Base-by-base conservation (phyloP, 2,329 filamentous ascomycete species). In the Bipolaris victoriae region DNA sequence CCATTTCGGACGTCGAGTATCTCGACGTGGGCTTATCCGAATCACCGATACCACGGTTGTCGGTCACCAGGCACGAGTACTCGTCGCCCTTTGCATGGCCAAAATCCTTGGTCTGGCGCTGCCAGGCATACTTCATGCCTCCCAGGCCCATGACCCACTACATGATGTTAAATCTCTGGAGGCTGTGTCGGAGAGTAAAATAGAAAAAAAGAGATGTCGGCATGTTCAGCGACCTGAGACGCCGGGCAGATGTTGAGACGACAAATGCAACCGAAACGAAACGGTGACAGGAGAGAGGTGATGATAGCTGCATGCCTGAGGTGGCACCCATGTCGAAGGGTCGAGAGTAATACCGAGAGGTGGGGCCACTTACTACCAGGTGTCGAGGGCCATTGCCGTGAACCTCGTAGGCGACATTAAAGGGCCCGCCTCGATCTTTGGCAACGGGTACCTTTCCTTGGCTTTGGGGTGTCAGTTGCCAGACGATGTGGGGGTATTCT, bases 1-100 rank as follows among this genome's bases (percentile, higher is more conserved):
- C 92, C 92, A 97, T 96, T 66, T 91, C 89, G 37, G 84, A 88
- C 2, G 92, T 95, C 29, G 89, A 89, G 80, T 96, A 97, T 40
- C 91, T 86, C 67, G 47, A 81, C 20, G 90, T 72, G 0, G 92
- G 92, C 75, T 90, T 92, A 78, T 90, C 90, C 47, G 89, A 92
- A 60, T 84, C 84, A 55, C 92, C 92, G 71, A 96, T 89, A 61
- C 92, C 92, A 65, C 92, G 86, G 78, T 96, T 96, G 79, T 96
- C 92, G 63, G 92, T 81, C 54, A 95, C 78, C 6, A 97, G 83
- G 53, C 88, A 88, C 0, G 89, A 88, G 79, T 92, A 96, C 63
- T 83, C 80, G 58, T 86, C 80, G 45, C 80, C 83, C 58, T 86
- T 81, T 49, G 86, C 81, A 77, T 96, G 92, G 49, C 90, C 91